Evolutionary conservation across 306 rosid genomes (phyloP), one percentile per base, ranked within the genome.

Genomic region (Trifolium repens): DNA sequence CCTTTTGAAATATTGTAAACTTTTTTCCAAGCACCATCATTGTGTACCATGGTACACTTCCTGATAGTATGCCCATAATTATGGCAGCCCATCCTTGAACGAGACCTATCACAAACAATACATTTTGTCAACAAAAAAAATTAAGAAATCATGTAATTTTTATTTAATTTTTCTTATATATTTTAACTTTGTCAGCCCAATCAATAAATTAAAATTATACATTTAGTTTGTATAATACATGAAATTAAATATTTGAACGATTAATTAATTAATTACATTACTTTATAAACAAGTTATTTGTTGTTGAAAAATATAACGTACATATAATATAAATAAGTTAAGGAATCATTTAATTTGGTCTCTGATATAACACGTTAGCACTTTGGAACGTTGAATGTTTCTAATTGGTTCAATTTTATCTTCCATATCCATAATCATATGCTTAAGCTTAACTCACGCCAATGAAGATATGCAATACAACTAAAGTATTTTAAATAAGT

Each of bases 11-110:
- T 3, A 88, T 0, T 54, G 59, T 47, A 8, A 83, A 7, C 75
- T 73, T 88, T 71, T 84, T 88, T 15, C 89, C 88, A 1, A 88
- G 19, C 2, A 88, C 52, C 93, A 88, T 88, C 93, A 88, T 88
- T 35, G 77, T 78, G 80, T 39, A 84, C 93, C 93, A 86, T 69
- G 93, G 93, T 2, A 88, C 83, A 37, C 90, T 86, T 10, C 93
- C 90, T 13, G 90, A 86, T 14, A 86, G 68, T 5, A 84, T 55
- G 44, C 90, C 93, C 87, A 89, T 89, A 53, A 87, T 60, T 72
- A 89, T 85, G 32, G 93, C 89, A 1, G 88, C 91, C 93, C 93
- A 89, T 68, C 89, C 91, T 78, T 87, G 93, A 67, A 87, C 86
- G 34, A 89, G 40, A 77, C 93, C 93, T 85, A 75, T 7, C 39